A percentile compares a stretch with the other conserved stretches of the same genome.
These are phyloP conservation scores for Barbarea vulgaris DNA, from an alignment of 345 rosid genomes.

Conservation along the genomic window DNA sequence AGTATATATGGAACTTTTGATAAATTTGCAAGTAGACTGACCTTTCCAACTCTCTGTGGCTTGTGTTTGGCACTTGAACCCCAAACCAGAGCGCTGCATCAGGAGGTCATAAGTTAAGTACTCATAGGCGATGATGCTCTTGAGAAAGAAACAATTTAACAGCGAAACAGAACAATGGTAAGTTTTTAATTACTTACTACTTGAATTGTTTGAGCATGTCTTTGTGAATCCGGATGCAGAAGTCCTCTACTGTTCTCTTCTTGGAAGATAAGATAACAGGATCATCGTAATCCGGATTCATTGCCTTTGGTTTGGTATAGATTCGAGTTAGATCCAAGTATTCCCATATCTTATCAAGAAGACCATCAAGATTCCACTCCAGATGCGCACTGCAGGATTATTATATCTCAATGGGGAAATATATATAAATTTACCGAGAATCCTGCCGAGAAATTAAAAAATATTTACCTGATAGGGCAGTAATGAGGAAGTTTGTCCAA, in stretches of 20 bases:
- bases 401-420: neutral
- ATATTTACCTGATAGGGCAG: slow-evolving; percentile 85
- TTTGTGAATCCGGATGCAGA: slow-evolving; percentile 84
- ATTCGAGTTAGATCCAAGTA: slow-evolving; percentile 89
- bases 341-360: slow-evolving; percentile 92
- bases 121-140: neutral
- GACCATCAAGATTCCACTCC: slow-evolving; percentile 97
- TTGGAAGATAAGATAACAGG: slow-evolving; percentile 91
- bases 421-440: neutral
- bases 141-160: neutral
- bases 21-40: slow-evolving; percentile 33
- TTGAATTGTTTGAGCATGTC: slow-evolving; percentile 93
- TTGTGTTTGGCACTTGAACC: slow-evolving; percentile 98
- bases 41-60: slow-evolving; percentile 99
- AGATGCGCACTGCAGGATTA: slow-evolving; percentile 72
- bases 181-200: slow-evolving; percentile 65
- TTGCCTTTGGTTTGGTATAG: slow-evolving; percentile 92
- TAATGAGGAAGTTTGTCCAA: slow-evolving; percentile 98
- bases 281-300: slow-evolving; percentile 98
- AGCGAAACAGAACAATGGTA: neutral
- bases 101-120: neutral
- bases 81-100: slow-evolving; percentile 89
- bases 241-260: slow-evolving; percentile 90
- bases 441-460: neutral
- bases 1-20: neutral